Conservation (phyloP, 257 asterid genomes). For the Solanum bukasovii region DNA sequence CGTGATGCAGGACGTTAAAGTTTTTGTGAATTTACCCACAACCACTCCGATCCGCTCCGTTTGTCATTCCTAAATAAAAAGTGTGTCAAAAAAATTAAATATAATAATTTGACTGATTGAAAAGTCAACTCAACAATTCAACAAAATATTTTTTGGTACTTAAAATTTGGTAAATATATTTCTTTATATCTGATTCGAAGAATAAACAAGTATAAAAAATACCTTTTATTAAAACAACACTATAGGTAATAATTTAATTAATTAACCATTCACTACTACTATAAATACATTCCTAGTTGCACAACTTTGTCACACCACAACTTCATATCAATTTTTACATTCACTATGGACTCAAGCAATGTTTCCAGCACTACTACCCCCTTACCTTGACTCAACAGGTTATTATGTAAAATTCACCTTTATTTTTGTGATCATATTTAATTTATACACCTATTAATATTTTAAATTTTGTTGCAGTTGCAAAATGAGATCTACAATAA, state of each 20-base stretch:
- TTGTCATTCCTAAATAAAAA: background rate
- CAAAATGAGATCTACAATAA: too few relatives aligned
- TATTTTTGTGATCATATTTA: background rate
- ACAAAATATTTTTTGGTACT: background rate
- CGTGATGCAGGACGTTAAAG: background rate
- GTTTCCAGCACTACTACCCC: background rate
- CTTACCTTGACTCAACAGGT: background rate
- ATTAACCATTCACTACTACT: background rate
- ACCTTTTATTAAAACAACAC: background rate
- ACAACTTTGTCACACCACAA: background rate
- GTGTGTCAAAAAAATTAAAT: background rate
- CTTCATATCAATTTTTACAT: background rate
- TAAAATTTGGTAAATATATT: background rate
- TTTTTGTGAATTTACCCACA: background rate
- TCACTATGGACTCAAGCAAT: background rate
- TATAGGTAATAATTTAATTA: too few relatives aligned
- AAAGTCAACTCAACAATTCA: background rate
- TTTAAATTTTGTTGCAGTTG: background rate
- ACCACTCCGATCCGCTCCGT: background rate
- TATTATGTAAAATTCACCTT: background rate
- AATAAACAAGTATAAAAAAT: too few relatives aligned
- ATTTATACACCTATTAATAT: too few relatives aligned
- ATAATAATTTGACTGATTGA: background rate
- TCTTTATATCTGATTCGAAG: background rate
- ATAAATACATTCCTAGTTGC: background rate